phyloP scores from a whole-genome alignment of 495 filamentous ascomycete species.

The Trichoderma virens region DNA sequence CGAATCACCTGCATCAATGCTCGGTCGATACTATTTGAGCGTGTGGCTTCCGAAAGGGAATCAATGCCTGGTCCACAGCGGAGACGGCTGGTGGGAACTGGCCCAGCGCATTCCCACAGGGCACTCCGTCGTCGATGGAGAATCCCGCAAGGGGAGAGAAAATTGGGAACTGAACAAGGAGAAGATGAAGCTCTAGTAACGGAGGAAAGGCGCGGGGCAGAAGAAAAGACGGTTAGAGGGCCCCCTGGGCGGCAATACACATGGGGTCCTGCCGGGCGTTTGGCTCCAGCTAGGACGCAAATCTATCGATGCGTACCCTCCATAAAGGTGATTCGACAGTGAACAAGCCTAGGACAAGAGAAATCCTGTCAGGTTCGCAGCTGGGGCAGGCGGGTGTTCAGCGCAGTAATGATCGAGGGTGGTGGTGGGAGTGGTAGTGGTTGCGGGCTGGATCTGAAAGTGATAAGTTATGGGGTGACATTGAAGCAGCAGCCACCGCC shows the following conservation, averaged over 20 bases:
- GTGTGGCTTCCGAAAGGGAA: neutral
- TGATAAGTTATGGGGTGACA: constrained; percentile 4
- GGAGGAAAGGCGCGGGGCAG: constrained; percentile 6
- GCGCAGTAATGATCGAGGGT: neutral
- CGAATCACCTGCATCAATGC: constrained; percentile 6
- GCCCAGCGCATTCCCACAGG: constrained; percentile 7
- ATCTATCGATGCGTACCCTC: neutral
- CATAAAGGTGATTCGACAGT: neutral
- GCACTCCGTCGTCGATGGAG: constrained; percentile 3
- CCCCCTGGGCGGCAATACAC: constrained; percentile 6
- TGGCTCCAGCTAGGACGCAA: neutral
- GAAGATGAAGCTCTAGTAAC: constrained; percentile 4
- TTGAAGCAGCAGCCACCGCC: neutral
- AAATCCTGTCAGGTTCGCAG: neutral
- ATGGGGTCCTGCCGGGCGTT: constrained; percentile 3
- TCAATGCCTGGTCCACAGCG: constrained; percentile 8
- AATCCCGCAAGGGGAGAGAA: neutral
- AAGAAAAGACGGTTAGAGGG: constrained; percentile 7
- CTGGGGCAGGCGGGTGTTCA: neutral
- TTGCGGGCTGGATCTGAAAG: constrained; percentile 2
- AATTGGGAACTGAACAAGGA: constrained; percentile 1
- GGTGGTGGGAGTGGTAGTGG: neutral
- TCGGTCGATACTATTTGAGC: constrained; percentile 5
- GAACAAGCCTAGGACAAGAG: neutral
- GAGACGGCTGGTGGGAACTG: constrained; percentile 5